These are phyloP conservation scores for Mycocentrospora acerina DNA, from an alignment of 2,329 filamentous ascomycete species.

Conservation along the genomic window DNA sequence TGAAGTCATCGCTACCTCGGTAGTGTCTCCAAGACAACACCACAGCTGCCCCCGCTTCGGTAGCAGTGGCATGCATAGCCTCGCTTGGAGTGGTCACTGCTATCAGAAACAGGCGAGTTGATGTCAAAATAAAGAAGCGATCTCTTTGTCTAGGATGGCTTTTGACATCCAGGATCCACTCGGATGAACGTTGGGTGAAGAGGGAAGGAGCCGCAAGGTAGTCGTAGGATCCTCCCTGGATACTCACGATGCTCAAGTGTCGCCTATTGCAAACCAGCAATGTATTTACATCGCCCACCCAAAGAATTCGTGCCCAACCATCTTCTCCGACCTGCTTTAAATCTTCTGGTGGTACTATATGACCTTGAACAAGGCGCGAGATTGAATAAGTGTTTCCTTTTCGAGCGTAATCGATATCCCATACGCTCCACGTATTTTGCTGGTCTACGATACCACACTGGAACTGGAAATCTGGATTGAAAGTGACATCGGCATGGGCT, in stretches of 20 bases:
- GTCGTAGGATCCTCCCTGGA: constrained; percentile 23
- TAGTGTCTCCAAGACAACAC: constrained; percentile 57
- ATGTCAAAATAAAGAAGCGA: constrained; percentile 63
- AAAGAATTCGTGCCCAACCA: constrained; percentile 54
- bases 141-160: constrained; percentile 49
- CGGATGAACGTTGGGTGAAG: constrained; percentile 23
- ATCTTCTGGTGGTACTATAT: constrained; percentile 7
- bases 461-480: constrained; percentile 62
- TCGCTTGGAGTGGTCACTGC: constrained; percentile 41
- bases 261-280: constrained; percentile 57
- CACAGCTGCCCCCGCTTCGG: constrained; percentile 36
- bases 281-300: constrained; percentile 50
- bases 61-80: constrained; percentile 12
- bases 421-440: constrained; percentile 67
- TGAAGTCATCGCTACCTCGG: constrained; percentile 55
- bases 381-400: constrained; percentile 35
- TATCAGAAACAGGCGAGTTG: constrained; percentile 53
- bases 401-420: constrained; percentile 53
- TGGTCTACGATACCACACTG: constrained; percentile 69
- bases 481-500: constrained; percentile 63
- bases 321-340: constrained; percentile 30
- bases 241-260: constrained; percentile 37
- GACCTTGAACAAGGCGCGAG: constrained; percentile 34
- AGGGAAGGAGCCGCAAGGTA: constrained; percentile 27
- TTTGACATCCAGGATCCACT: constrained; percentile 61